Conservation (phyloP, 805 yeast genomes). For the Candida pini region DNA sequence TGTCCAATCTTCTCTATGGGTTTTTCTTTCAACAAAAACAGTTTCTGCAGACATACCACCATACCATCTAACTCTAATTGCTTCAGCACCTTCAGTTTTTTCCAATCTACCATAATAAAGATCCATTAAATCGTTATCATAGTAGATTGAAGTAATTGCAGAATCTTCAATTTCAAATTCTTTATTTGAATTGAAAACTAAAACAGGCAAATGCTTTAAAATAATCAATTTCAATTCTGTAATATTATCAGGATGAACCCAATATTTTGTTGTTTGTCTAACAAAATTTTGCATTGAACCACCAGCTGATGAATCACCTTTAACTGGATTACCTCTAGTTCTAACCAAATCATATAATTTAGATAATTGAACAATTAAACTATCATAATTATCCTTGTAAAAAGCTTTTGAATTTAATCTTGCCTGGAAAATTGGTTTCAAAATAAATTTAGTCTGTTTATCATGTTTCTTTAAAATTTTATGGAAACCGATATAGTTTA, state of each 20-base stretch:
- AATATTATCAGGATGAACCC: slow-evolving; percentile 99
- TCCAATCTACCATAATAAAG: slow-evolving; percentile 90
- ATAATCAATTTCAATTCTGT: slow-evolving; percentile 91
- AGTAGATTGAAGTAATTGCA: slow-evolving; percentile 95
- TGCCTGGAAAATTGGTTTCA: slow-evolving; percentile 90
- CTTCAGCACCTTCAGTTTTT: slow-evolving; percentile 98
- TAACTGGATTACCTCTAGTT: slow-evolving; percentile 91
- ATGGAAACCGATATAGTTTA: slow-evolving; percentile 96
- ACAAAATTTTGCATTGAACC: slow-evolving; percentile 97
- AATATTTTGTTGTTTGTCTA: slow-evolving; percentile 96
- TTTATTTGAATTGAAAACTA: slow-evolving; percentile 93
- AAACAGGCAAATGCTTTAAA: slow-evolving; percentile 91
- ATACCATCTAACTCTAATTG: slow-evolving; percentile 97
- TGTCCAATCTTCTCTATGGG: slow-evolving; percentile 99
- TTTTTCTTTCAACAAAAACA: slow-evolving; percentile 93
- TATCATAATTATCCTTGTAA: slow-evolving; percentile 91
- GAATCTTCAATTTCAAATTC: slow-evolving; percentile 93
- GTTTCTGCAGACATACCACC: slow-evolving; percentile 95
- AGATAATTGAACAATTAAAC: slow-evolving; percentile 81
- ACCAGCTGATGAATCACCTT: slow-evolving; percentile 97
- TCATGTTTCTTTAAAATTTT: slow-evolving; percentile 96
- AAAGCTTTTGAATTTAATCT: slow-evolving; percentile 92
- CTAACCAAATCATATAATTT: slow-evolving; percentile 87
- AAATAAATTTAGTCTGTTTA: slow-evolving; percentile 71
- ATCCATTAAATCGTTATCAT: slow-evolving; percentile 84